phyloP scores from a whole-genome alignment of 805 yeast genomes.

The Candida quercuum region DNA sequence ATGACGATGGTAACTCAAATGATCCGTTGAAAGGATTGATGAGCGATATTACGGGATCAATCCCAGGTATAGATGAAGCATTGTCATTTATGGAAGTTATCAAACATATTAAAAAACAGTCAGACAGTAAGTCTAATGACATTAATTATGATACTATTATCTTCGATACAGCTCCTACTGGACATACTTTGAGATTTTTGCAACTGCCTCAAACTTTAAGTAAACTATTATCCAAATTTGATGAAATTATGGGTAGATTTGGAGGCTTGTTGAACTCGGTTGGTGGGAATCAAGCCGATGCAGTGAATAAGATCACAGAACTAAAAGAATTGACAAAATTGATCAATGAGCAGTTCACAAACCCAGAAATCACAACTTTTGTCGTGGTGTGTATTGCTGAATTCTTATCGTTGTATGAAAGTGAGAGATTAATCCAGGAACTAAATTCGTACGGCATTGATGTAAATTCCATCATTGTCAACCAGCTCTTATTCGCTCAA shows the following conservation, averaged over 20 bases:
- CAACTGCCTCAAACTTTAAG: conserved; percentile 92
- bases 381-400: conserved; percentile 98
- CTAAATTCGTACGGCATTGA: conserved; percentile 92
- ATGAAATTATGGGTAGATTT: conserved; percentile 76
- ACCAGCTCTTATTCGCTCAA: conserved; percentile 87
- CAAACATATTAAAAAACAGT: conserved; percentile 87
- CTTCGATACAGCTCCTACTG: conserved; percentile 99
- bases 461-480: conserved; percentile 92
- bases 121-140: conserved; percentile 29
- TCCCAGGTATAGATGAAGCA: conserved; percentile 99
- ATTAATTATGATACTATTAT: conserved; percentile 79
- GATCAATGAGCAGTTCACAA: conserved; percentile 90
- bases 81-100: conserved; percentile 96
- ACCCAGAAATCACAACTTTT: conserved; percentile 93
- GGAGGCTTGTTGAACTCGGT: conserved; percentile 85
- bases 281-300: conserved; percentile 68
- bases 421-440: conserved; percentile 97
- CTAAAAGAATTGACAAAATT: conserved; percentile 77
- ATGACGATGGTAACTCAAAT: conserved; percentile 33
- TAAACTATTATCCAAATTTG: conserved; percentile 79
- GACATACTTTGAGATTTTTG: conserved; percentile 92
- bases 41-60: conserved; percentile 89
- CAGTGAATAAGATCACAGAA: conserved; percentile 73
- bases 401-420: conserved; percentile 91
- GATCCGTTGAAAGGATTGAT: conserved; percentile 66